Evolutionary conservation across 2,329 filamentous ascomycete species (phyloP).

Genomic region (Colletotrichum salicis): DNA sequence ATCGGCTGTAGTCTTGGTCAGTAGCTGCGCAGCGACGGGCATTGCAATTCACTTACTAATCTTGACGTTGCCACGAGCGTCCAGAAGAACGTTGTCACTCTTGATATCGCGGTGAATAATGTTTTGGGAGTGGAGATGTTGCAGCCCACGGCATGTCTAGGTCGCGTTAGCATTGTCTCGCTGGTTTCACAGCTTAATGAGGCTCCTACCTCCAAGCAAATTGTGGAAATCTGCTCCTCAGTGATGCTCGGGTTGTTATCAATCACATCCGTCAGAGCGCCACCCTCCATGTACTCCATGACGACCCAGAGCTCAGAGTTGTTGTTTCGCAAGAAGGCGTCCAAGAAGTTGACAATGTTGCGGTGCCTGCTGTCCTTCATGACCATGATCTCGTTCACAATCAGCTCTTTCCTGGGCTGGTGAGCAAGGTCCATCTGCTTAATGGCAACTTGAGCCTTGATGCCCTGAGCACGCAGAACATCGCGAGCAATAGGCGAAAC

Average conservation of each 20-base stretch:
- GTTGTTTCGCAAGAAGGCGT: constrained; percentile 95
- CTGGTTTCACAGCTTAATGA: not conserved
- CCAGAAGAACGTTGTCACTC: constrained; percentile 96
- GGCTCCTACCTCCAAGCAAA: constrained; percentile 86
- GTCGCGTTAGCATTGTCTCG: constrained; percentile 38
- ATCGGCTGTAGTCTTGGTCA: constrained; percentile 72
- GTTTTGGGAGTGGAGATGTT: constrained; percentile 93
- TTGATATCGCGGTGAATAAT: constrained; percentile 99
- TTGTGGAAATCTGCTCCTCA: constrained; percentile 97
- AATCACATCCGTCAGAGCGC: constrained; percentile 96
- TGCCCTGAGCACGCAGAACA: constrained; percentile 81
- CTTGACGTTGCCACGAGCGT: constrained; percentile 95
- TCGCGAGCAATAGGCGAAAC: constrained; percentile 83
- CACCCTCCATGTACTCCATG: constrained; percentile 99
- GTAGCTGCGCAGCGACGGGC: constrained; percentile 44
- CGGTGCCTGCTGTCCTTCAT: constrained; percentile 99
- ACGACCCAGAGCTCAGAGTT: constrained; percentile 98
- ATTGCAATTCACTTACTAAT: constrained; percentile 77
- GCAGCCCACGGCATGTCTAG: constrained; percentile 93
- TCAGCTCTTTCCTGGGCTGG: constrained; percentile 96
- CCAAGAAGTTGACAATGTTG: constrained; percentile 99
- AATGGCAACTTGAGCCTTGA: constrained; percentile 91
- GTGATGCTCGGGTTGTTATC: constrained; percentile 95
- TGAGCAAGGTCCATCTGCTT: constrained; percentile 99
- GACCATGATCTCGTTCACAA: constrained; percentile 99